Conservation (phyloP, 2,329 filamentous ascomycete genomes). For the Colletotrichum sp. region DNA sequence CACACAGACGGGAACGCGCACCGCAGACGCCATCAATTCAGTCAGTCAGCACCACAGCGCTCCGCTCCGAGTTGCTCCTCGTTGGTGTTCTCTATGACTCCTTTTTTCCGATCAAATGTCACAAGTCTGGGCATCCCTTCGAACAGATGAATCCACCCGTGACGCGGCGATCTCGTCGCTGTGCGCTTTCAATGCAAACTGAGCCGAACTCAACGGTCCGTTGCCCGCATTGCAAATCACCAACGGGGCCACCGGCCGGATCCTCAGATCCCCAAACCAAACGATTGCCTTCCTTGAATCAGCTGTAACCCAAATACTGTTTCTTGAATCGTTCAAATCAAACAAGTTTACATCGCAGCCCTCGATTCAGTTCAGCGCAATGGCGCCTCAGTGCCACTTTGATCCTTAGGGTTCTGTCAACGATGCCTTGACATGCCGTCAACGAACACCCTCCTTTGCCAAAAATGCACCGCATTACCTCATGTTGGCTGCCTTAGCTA, state of each 20-base stretch:
- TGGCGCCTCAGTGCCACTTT: background rate
- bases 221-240: background rate
- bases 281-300: background rate
- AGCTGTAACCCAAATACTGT: background rate
- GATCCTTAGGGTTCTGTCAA: background rate
- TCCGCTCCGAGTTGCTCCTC: background rate
- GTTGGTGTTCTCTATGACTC: background rate
- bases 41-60: background rate
- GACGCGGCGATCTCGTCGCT: background rate
- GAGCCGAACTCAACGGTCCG: background rate
- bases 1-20: background rate
- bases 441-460: background rate
- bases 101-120: background rate
- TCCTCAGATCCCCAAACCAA: background rate
- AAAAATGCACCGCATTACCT: background rate
- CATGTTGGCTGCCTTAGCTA: background rate
- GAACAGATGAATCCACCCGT: conserved; percentile 14
- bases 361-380: background rate
- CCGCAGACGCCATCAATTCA: background rate
- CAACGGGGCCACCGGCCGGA: background rate
- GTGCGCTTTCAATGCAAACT: conserved; percentile 1
- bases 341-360: background rate
- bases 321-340: background rate
- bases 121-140: conserved; percentile 18
- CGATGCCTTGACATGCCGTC: background rate